phyloP scores from a whole-genome alignment of 495 filamentous ascomycete genomes.

The Penicillium silybi region DNA sequence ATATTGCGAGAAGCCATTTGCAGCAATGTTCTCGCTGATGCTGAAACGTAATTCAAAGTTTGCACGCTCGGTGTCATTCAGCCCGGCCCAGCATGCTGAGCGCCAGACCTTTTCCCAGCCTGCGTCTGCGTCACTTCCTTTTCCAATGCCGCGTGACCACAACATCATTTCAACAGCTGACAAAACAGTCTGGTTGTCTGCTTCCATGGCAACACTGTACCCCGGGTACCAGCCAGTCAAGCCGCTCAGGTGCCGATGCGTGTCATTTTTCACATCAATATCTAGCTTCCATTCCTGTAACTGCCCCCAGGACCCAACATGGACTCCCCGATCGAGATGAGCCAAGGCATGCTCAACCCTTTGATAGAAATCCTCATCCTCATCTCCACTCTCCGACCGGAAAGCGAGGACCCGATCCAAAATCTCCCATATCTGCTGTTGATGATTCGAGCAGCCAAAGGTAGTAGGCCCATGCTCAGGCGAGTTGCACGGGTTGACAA shows the following conservation, averaged over 20 bases:
- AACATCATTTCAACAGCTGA: constrained; percentile 5
- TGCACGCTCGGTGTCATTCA: constrained; percentile 44
- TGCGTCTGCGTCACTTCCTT: constrained; percentile 38
- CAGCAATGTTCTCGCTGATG: constrained; percentile 43
- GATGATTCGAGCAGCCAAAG: constrained; percentile 48
- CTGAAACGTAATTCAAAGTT: constrained; percentile 41
- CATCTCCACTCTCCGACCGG: constrained; percentile 13
- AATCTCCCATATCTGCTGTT: constrained; percentile 46
- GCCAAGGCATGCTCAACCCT: constrained; percentile 23
- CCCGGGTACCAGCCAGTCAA: constrained; percentile 52
- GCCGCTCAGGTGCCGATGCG: constrained; percentile 51
- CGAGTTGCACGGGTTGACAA: constrained; percentile 49
- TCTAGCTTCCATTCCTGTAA: constrained; percentile 53
- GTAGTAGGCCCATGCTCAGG: constrained; percentile 51
- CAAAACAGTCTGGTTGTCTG: constrained; percentile 6
- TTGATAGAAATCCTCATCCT: constrained; percentile 22
- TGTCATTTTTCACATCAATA: constrained; percentile 37
- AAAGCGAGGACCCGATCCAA: constrained; percentile 35
- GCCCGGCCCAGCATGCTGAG: constrained; percentile 46
- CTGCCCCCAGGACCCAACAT: constrained; percentile 45
- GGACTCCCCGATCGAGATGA: constrained; percentile 42
- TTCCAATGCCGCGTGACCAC: constrained; percentile 7
- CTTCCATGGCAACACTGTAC: constrained; percentile 23
- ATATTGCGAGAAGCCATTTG: constrained; percentile 47
- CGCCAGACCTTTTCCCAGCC: constrained; percentile 58